These are phyloP conservation scores for Komagataella ulmi DNA, from an alignment of 805 yeast genomes.

Conservation along the genomic window DNA sequence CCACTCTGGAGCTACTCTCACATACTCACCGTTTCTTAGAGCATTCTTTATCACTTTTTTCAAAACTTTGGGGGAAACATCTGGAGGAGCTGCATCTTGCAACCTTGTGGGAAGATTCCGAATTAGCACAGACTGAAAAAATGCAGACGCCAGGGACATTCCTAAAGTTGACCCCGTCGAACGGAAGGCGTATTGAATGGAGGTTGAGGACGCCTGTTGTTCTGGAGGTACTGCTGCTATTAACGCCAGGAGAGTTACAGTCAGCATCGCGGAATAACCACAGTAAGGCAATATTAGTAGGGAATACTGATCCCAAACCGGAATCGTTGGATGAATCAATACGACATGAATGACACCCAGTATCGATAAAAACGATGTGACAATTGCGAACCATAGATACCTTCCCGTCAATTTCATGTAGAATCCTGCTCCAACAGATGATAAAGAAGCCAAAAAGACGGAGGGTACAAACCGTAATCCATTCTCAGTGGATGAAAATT, in stretches of 20 bases:
- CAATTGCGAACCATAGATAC: slow-evolving; percentile 33
- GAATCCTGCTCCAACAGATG: slow-evolving; percentile 50
- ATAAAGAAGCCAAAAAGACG: slow-evolving; percentile 41
- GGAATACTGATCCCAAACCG: slow-evolving; percentile 27
- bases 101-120: slow-evolving; percentile 16
- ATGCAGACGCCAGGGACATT: slow-evolving; percentile 49
- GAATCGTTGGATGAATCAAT: slow-evolving; percentile 17
- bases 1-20: slow-evolving; percentile 38
- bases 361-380: slow-evolving; percentile 26
- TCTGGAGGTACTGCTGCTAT: slow-evolving; percentile 61
- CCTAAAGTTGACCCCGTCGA: slow-evolving; percentile 58
- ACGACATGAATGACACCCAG: slow-evolving; percentile 29
- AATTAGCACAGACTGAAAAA: slow-evolving; percentile 36
- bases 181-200: slow-evolving; percentile 54
- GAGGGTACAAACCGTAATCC: slow-evolving; percentile 51
- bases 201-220: slow-evolving; percentile 54
- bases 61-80: slow-evolving; percentile 11
- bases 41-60: slow-evolving; percentile 35
- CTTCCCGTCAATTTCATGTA: slow-evolving; percentile 55
- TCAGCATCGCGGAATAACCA: slow-evolving; percentile 45
- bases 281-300: slow-evolving; percentile 36
- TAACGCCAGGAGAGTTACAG: slow-evolving; percentile 52
- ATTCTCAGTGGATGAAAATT: slow-evolving; percentile 37
- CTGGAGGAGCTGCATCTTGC: background rate
- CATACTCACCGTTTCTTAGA: slow-evolving; percentile 40